Evolutionary conservation across 2,329 filamentous ascomycete genomes (phyloP).

Genomic region (Ploettnerulaceae sp.): DNA sequence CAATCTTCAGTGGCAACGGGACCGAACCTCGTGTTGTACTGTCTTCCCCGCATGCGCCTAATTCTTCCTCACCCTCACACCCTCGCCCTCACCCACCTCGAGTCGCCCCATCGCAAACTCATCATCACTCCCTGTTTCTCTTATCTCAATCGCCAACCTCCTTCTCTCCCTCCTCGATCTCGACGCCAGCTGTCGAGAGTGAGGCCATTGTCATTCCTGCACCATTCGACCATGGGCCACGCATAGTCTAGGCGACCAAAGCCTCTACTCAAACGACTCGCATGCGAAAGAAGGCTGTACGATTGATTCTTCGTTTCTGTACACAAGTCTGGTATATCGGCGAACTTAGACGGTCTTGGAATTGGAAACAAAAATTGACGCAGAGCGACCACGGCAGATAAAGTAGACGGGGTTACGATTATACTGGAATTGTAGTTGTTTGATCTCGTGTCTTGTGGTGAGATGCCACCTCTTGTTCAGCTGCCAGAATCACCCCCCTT

Average conservation of each 20-base stretch:
- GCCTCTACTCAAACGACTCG: constrained; percentile 20
- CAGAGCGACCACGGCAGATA: constrained; percentile 13
- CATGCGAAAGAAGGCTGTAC: constrained; percentile 26
- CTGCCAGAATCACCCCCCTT: neutral
- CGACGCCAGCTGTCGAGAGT: constrained; percentile 13
- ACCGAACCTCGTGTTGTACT: no score
- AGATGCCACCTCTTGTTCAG: constrained; percentile 2
- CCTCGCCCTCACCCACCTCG: no score
- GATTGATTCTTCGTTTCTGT: constrained; percentile 21
- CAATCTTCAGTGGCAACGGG: no score
- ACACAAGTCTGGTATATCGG: constrained; percentile 18
- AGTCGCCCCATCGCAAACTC: constrained; percentile 8
- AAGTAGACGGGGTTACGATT: constrained; percentile 20
- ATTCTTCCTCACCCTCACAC: no score
- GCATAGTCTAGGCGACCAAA: constrained; percentile 31
- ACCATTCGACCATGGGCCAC: constrained; percentile 31
- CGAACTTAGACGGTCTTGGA: constrained; percentile 24
- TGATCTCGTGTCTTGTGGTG: constrained; percentile 18
- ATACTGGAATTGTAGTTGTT: constrained; percentile 24
- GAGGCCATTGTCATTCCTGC: constrained; percentile 19
- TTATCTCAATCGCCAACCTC: neutral
- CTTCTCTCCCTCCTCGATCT: neutral
- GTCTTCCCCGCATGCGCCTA: no score
- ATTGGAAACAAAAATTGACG: constrained; percentile 17
- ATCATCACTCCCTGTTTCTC: neutral